These are phyloP conservation scores for Ramichloridium luteum DNA, from an alignment of 2,329 filamentous ascomycete species.

Conservation along the genomic window DNA sequence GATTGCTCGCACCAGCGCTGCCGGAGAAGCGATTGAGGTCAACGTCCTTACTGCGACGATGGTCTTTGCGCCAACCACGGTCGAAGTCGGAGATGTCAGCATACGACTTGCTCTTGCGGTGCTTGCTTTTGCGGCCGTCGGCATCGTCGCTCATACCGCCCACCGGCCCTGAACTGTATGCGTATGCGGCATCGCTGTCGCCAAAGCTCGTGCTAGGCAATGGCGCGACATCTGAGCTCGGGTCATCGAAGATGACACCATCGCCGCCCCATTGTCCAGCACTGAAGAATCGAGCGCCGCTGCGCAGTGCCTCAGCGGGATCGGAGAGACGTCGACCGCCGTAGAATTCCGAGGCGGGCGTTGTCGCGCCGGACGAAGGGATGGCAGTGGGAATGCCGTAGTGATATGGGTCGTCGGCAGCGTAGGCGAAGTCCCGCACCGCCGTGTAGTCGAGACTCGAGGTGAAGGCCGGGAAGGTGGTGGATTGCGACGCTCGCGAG, in stretches of 20 bases:
- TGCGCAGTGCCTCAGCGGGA: slow-evolving; percentile 24
- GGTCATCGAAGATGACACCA: slow-evolving; percentile 20
- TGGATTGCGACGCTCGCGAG: slow-evolving; percentile 44
- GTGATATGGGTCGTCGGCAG: slow-evolving; percentile 69
- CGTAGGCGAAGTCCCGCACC: slow-evolving; percentile 93
- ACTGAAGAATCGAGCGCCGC: slow-evolving; percentile 35
- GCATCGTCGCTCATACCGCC: slow-evolving; percentile 13
- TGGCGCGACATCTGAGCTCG: slow-evolving; percentile 15
- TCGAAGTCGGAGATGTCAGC: slow-evolving; percentile 85
- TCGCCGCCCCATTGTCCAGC: slow-evolving; percentile 35
- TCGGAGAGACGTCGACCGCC: slow-evolving; percentile 67
- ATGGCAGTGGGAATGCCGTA: slow-evolving; percentile 67
- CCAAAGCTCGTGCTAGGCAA: slow-evolving; percentile 26
- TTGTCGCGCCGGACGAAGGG: slow-evolving; percentile 71
- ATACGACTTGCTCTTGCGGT: slow-evolving; percentile 48
- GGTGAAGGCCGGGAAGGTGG: slow-evolving; percentile 69
- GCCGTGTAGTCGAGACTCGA: slow-evolving; percentile 79
- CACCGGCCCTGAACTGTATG: too few relatives aligned
- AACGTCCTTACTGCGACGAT: slow-evolving; percentile 22
- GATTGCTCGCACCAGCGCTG: slow-evolving; percentile 4
- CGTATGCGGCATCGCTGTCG: slow-evolving; percentile 11
- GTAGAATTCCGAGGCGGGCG: slow-evolving; percentile 71
- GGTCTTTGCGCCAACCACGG: slow-evolving; percentile 20
- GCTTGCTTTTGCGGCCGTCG: slow-evolving; percentile 15
- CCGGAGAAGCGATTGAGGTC: slow-evolving; percentile 25